Evolutionary conservation across 148 eudicot species (phyloP).

Genomic region (Rhododendron ovatum): DNA sequence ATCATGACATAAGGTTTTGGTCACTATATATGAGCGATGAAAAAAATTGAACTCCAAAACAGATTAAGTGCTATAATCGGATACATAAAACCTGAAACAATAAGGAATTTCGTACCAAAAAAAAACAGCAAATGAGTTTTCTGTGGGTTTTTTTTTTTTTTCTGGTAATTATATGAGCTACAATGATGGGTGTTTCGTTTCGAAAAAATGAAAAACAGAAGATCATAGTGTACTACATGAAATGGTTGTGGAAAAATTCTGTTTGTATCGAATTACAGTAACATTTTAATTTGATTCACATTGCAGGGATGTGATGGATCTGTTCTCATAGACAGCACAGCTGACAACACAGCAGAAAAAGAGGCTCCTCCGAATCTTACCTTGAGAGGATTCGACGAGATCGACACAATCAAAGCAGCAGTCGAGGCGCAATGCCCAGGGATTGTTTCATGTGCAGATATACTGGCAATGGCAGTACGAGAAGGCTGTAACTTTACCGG

Average conservation of each 20-base stretch:
- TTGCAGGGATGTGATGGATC: constrained; percentile 29
- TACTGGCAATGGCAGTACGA: constrained; percentile 18
- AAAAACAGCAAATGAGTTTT: too few species aligned
- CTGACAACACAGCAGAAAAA: constrained; percentile 10
- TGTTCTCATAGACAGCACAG: constrained; percentile 13
- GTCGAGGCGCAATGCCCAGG: constrained; percentile 19
- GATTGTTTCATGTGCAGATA: constrained; percentile 23
- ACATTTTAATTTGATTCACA: neutral
- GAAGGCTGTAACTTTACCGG: constrained; percentile 16
- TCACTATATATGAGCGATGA: neutral
- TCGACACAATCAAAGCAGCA: constrained; percentile 14
- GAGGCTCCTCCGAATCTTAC: constrained; percentile 24
- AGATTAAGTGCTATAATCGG: too few species aligned
- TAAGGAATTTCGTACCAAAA: too few species aligned
- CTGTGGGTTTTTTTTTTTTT: too few species aligned
- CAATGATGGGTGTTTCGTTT: too few species aligned
- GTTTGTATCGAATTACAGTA: neutral
- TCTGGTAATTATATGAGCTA: too few species aligned
- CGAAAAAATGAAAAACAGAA: too few species aligned
- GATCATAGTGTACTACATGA: neutral
- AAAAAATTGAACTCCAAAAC: neutral
- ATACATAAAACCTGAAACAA: too few species aligned
- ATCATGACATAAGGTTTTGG: neutral
- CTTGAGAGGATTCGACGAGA: constrained; percentile 16
- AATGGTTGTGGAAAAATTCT: neutral